phyloP scores from a whole-genome alignment of 306 rosid genomes.

The Lathyrus sativus region DNA sequence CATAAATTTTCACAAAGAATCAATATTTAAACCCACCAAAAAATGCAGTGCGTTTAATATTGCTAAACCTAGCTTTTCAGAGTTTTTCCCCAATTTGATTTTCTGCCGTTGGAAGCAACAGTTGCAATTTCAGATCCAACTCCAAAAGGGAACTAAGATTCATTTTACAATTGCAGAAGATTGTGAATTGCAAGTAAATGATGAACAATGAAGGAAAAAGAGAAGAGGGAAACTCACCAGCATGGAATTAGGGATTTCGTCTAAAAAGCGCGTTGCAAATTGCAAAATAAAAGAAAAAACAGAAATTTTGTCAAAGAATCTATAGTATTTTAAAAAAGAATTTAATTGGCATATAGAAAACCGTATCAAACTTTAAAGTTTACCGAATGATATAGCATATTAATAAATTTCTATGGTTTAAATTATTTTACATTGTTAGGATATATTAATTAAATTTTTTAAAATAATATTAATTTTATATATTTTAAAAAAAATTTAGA shows the following conservation, averaged over 20 bases:
- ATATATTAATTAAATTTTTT: too few relatives aligned
- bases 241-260: not conserved
- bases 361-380: too few relatives aligned
- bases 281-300: too few relatives aligned
- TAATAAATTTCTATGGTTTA: too few relatives aligned
- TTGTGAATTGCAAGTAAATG: constrained; percentile 27
- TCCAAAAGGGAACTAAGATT: not conserved
- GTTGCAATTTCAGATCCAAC: constrained; percentile 35
- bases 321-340: too few relatives aligned
- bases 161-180: not conserved
- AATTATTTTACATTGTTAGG: too few relatives aligned
- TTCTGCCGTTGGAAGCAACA: not conserved
- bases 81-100: not conserved
- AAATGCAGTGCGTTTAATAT: constrained; percentile 18
- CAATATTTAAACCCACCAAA: constrained; percentile 7
- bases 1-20: not conserved
- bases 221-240: not conserved
- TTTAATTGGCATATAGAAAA: too few relatives aligned
- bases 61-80: constrained; percentile 1
- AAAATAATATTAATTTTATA: too few relatives aligned
- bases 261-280: not conserved
- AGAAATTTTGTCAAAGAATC: too few relatives aligned
- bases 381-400: too few relatives aligned
- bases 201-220: not conserved
- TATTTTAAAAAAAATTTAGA: too few relatives aligned